Percentiles rank a stretch among this genome's conserved stretches.
These are phyloP conservation scores for Clohesyomyces aquaticus DNA, from an alignment of 495 filamentous ascomycete genomes.

Conservation along the genomic window DNA sequence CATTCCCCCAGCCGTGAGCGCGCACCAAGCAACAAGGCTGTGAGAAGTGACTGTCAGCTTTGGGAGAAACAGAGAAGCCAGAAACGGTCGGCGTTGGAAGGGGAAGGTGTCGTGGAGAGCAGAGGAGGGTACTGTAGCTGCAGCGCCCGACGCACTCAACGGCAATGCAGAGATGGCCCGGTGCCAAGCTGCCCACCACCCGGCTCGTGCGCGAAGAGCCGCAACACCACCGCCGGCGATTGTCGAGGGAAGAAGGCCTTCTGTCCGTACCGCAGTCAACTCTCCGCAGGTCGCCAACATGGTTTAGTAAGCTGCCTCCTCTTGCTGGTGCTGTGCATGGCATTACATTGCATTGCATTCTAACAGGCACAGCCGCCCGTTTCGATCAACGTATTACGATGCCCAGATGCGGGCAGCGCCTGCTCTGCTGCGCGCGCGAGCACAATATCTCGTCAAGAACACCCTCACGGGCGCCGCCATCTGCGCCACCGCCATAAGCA, in stretches of 20 bases:
- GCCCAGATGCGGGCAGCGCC: conserved; percentile 75
- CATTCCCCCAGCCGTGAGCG: conserved; percentile 15
- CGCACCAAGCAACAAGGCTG: no score
- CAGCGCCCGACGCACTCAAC: no score
- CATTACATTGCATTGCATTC: not conserved
- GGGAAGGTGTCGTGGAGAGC: not conserved
- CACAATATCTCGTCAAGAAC: conserved; percentile 92
- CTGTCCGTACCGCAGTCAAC: conserved; percentile 1
- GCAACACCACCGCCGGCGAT: conserved; percentile 17
- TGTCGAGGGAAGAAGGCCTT: not conserved
- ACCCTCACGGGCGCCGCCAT: conserved; percentile 71
- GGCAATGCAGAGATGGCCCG: no score
- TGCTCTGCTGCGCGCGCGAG: conserved; percentile 84
- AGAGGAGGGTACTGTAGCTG: no score
- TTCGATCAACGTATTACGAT: conserved; percentile 84
- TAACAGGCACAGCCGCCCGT: conserved; percentile 58
- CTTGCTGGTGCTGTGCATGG: no score
- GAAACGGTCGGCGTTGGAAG: no score
- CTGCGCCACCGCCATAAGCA: conserved; percentile 68
- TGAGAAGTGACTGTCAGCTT: no score
- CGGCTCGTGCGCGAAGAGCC: conserved; percentile 22
- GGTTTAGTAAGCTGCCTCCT: conserved; percentile 31
- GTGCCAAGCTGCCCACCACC: not conserved
- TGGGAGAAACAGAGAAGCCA: not conserved
- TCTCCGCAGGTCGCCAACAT: conserved; percentile 23